Evolutionary conservation across 805 yeast species (phyloP), one percentile per base, ranked within the genome.

Genomic region (Tetrapisispora taiwanensis): DNA sequence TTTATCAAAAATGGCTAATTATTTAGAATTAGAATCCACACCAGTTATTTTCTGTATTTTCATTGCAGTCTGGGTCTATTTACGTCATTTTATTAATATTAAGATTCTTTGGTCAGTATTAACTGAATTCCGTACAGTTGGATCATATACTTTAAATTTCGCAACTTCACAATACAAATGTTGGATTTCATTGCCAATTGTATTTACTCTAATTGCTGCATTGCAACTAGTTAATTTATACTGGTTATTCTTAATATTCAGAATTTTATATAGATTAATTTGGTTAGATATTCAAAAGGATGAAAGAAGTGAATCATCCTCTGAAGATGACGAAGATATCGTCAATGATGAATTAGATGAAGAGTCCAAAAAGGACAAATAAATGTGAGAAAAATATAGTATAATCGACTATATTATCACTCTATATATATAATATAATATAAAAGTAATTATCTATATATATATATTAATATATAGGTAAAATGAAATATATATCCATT

Each of bases 151-250:
- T 44, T 70, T 88, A 53, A 76, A 84, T 69, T 89, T 84, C 78
- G 81, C 71, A 13, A 78, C 88, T 34, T 86, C 86, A 62, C 95
- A 88, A 63, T 88, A 87, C 69, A 88, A 89, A 67, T 89, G 96
- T 68, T 84, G 84, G 80, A 82, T 89, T 52, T 80, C 95, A 22
- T 94, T 85, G 68, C 81, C 84, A 45, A 85, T 89, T 60, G 88
- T 88, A 7, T 87, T 89, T 56, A 63, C 66, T 17, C 74, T 89
- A 55, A 73, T 88, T 48, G 70, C 73, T 44, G 86, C 88, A 1
- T 73, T 88, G 52, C 96, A 88, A 63, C 54, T 84, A 42, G 84
- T 88, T 46, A 88, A 88, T 59, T 54, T 74, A 13, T 89, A 83
- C 67, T 88, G 97, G 97, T 70, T 87, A 46, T 76, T 74, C 53